Evolutionary conservation across 805 yeast genomes (phyloP), one percentile per base, ranked within the genome.

Genomic region (Candida ortonii): DNA sequence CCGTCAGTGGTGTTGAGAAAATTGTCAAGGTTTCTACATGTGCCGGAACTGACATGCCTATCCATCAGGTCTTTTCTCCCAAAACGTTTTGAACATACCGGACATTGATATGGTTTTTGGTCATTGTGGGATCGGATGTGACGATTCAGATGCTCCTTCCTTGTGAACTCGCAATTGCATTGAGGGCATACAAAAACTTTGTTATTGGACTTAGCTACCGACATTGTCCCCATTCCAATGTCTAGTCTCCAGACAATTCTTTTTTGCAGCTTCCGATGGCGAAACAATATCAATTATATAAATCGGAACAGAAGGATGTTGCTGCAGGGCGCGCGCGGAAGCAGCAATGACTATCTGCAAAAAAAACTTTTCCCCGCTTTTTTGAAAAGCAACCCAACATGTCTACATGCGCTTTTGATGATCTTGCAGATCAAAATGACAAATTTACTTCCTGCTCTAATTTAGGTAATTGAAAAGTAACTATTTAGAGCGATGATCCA

Each of bases 121-220:
- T 35, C 39, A 23, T 35, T 35, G 27, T 35, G 39, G 2, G 39
- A 35, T 11, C 39, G 39, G 18, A 31, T 10, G 16, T 35, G 39
- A 7, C 39, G 23, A 14, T 29, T 7, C n/a, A 35, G 18, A 13
- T 35, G 39, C 21, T 35, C 39, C 14, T 35, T 35, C 12, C 39
- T 17, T 5, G 39, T 35, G 30, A 35, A 35, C 10, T 25, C 25
- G 24, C 39, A 35, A 7, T 12, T 29, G 23, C 39, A 35, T 11
- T 15, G 34, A 11, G 16, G 27, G 20, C 39, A 35, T n/a, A 14
- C 25, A 34, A 35, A 35, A 23, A 20, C 26, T 18, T 25, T 35
- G 13, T 21, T 31, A 9, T 13, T 28, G 12, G 32, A 19, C 4
- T 22, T 16, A 7, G 28, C 20, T 20, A 24, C n/a, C n/a, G n/a